Percentiles rank a stretch among this genome's conserved stretches.
Conservation (phyloP, 2,329 filamentous ascomycete species). For the Pestalotiopsis sp. region DNA sequence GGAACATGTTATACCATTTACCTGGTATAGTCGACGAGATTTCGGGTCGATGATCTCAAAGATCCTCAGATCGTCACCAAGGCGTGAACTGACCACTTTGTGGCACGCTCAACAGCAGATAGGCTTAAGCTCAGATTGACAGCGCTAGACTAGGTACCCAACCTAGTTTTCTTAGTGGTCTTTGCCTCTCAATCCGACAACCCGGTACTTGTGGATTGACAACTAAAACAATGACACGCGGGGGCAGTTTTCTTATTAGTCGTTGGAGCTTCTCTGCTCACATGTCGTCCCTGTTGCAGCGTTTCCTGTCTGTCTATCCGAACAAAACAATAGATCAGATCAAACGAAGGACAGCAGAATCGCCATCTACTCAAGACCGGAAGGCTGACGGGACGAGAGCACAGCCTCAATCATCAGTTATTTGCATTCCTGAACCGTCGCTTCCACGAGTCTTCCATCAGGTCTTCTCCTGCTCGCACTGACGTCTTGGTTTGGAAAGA, state of each 20-base stretch:
- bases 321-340: not conserved
- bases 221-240: not conserved
- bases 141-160: conserved; percentile 4
- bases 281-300: not conserved
- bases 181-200: not conserved
- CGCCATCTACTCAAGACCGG: conserved; percentile 3
- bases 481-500: not conserved
- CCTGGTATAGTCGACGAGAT: not conserved
- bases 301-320: not conserved
- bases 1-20: not conserved
- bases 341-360: not conserved
- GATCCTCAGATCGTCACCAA: conserved; percentile 3
- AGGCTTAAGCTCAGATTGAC: conserved; percentile 3
- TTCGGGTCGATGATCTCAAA: not conserved
- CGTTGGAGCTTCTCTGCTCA: not conserved
- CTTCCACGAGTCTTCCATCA: not conserved
- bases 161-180: not conserved
- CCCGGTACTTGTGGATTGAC: not conserved
- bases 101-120: not conserved
- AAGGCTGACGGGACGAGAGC: not conserved
- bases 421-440: conserved; percentile 2
- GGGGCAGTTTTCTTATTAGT: not conserved
- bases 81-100: conserved; percentile 6
- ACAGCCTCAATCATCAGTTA: conserved; percentile 3
- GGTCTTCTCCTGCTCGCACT: conserved; percentile 3